Percentiles rank a stretch among this genome's conserved stretches.
These are phyloP conservation scores for Ilyonectria destructans DNA, from an alignment of 2,329 filamentous ascomycete species.

Conservation along the genomic window DNA sequence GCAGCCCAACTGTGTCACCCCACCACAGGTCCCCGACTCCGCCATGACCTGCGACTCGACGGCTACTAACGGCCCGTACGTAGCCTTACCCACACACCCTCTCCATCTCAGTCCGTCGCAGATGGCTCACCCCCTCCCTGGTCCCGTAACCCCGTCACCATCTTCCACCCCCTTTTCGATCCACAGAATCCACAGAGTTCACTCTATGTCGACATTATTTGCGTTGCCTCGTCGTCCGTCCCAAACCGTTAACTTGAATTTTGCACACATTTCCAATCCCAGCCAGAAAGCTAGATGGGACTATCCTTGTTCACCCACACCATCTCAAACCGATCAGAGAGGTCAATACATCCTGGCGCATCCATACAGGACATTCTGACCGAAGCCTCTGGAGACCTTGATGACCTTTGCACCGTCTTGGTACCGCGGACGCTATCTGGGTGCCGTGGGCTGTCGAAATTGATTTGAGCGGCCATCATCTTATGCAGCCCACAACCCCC, in stretches of 20 bases:
- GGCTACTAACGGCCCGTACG: too few relatives aligned
- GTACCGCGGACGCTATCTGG: conserved; percentile 49
- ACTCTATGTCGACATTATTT: conserved; percentile 40
- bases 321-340: conserved; percentile 22
- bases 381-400: conserved; percentile 39
- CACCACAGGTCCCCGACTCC: too few relatives aligned
- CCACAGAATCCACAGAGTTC: conserved; percentile 31
- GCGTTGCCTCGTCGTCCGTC: conserved; percentile 35
- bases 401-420: conserved; percentile 47
- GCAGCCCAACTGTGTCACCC: too few relatives aligned
- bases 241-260: conserved; percentile 18
- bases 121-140: conserved; percentile 39
- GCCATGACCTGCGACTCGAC: too few relatives aligned
- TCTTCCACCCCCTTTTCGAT: conserved; percentile 44
- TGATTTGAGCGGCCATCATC: conserved; percentile 51
- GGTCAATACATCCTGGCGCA: conserved; percentile 6
- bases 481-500: conserved; percentile 55
- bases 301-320: conserved; percentile 7
- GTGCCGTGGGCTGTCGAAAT: conserved; percentile 51
- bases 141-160: conserved; percentile 39
- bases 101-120: conserved; percentile 22
- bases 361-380: conserved; percentile 39
- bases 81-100: conserved; percentile 10
- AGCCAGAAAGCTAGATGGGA: conserved; percentile 17
- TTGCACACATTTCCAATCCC: conserved; percentile 24